Percentiles rank a stretch among this genome's conserved stretches.
Conservation (phyloP, 768 basidiomycete species). For the Cystofilobasidium macerans region DNA sequence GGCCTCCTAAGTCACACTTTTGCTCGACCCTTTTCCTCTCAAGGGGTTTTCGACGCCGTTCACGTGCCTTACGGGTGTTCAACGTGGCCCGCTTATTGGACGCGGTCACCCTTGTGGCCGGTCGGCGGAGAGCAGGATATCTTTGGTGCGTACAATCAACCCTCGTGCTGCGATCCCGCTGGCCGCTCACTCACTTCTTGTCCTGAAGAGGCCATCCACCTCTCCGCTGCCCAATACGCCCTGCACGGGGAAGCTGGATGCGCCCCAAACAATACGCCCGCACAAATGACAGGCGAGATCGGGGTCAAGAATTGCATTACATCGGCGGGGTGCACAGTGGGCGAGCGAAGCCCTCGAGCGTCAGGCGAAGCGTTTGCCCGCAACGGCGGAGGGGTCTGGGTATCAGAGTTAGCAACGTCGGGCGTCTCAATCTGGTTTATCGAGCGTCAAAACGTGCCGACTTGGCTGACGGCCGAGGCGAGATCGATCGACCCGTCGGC, state of each 20-base stretch:
- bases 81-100: neutral
- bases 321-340: no score
- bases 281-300: slow-evolving; percentile 4
- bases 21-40: neutral
- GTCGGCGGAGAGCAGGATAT: slow-evolving; percentile 18
- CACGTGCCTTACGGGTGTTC: neutral
- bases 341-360: no score
- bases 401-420: slow-evolving; percentile 8
- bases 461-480: neutral
- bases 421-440: slow-evolving; percentile 21
- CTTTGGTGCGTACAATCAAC: neutral
- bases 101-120: neutral
- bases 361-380: slow-evolving; percentile 9
- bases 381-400: slow-evolving; percentile 22
- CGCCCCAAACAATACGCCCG: neutral
- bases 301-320: neutral
- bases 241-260: slow-evolving; percentile 15
- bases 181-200: no score
- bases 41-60: slow-evolving; percentile 12
- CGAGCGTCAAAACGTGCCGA: slow-evolving; percentile 1
- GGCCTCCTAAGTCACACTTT: neutral
- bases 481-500: slow-evolving; percentile 11
- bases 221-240: neutral
- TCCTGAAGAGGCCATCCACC: no score
- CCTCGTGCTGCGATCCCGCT: no score